phyloP scores from a whole-genome alignment of 148 eudicot species.

The Persicaria tinctoria region DNA sequence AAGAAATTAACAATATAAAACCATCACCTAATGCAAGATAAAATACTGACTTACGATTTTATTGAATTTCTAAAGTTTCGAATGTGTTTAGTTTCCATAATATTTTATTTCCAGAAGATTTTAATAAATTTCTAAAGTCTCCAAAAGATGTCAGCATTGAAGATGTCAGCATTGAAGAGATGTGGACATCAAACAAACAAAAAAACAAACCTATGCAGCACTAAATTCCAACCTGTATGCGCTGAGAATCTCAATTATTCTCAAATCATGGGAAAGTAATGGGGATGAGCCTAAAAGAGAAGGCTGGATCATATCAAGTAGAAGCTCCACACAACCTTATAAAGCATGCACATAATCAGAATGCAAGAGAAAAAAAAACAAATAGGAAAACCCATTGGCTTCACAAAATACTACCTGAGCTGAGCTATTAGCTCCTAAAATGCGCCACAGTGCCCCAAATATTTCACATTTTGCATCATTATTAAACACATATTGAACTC shows the following conservation, averaged over 20 bases:
- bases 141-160: no score
- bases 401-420: conserved; percentile 96
- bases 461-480: conserved; percentile 89
- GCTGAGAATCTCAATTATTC: conserved; percentile 85
- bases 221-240: conserved; percentile 60
- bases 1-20: no score
- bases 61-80: no score
- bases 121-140: no score
- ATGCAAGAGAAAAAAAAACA: conserved; percentile 5
- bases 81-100: no score
- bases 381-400: conserved; percentile 76
- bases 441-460: conserved; percentile 90
- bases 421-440: conserved; percentile 63
- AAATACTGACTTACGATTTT: no score
- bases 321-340: conserved; percentile 91
- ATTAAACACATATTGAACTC: conserved; percentile 64
- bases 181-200: no score
- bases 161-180: no score
- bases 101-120: no score
- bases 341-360: conserved; percentile 21
- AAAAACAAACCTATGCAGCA: not conserved
- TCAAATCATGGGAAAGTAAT: conserved; percentile 64
- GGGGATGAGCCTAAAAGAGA: conserved; percentile 78
- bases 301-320: conserved; percentile 79
- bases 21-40: no score